These are phyloP conservation scores for Blastocladiella emersonii DNA, from an alignment of 371 early-diverging fungal genomes.

Conservation along the genomic window DNA sequence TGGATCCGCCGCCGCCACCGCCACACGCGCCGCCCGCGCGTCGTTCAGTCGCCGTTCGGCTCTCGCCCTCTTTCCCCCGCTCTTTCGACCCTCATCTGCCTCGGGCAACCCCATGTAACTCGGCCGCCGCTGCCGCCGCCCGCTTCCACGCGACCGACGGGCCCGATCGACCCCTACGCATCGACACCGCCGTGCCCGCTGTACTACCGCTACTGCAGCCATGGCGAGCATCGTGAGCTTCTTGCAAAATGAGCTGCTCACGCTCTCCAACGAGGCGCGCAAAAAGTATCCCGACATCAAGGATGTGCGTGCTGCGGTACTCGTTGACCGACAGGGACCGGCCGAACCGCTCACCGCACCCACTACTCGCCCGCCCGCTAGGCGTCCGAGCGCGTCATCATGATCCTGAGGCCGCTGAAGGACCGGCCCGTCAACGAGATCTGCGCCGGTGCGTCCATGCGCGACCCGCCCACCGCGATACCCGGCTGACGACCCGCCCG, in stretches of 20 bases:
- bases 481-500: background rate
- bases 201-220: no score
- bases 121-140: no score
- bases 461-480: no score
- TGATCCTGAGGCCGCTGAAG: constrained; percentile 11
- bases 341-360: background rate
- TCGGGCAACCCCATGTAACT: no score
- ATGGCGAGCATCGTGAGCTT: constrained; percentile 50
- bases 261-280: constrained; percentile 76
- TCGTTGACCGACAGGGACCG: background rate
- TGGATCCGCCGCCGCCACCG: no score
- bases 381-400: constrained; percentile 24
- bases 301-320: constrained; percentile 44
- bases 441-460: background rate
- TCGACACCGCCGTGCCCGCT: no score
- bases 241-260: constrained; percentile 68
- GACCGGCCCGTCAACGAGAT: background rate
- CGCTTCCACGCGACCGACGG: no score
- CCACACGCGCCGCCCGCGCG: no score
- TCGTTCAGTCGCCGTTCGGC: no score
- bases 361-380: background rate
- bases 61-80: no score
- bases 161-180: no score
- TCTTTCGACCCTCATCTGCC: no score
- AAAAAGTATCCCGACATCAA: constrained; percentile 88